phyloP scores from a whole-genome alignment of 2,329 filamentous ascomycete genomes.

The Metarhizium sp. region DNA sequence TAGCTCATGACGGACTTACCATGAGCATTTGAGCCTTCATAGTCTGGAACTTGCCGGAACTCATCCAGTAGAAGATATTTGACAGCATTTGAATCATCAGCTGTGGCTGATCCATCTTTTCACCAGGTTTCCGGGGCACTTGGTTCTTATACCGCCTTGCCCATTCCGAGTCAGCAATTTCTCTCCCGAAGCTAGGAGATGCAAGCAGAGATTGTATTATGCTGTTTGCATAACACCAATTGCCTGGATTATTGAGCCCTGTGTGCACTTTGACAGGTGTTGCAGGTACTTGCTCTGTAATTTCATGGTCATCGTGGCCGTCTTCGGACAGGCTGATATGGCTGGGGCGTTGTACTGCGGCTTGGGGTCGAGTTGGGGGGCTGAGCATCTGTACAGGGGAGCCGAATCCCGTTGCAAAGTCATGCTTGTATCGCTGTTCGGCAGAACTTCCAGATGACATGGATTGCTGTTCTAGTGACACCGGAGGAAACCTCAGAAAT shows the following conservation, averaged over 20 bases:
- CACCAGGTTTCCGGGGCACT: conserved; percentile 53
- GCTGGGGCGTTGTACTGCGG: conserved; percentile 58
- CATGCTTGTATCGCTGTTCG: conserved; percentile 17
- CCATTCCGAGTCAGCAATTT: conserved; percentile 52
- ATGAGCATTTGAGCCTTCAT: conserved; percentile 49
- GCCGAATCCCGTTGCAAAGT: conserved; percentile 24
- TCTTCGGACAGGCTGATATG: conserved; percentile 63
- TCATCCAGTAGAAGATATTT: conserved; percentile 49
- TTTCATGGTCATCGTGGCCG: conserved; percentile 24
- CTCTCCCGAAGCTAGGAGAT: conserved; percentile 57
- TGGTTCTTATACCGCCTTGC: conserved; percentile 48
- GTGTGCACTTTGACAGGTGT: conserved; percentile 26
- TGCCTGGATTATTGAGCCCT: conserved; percentile 70
- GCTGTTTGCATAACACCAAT: conserved; percentile 91
- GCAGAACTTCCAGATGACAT: conserved; percentile 37
- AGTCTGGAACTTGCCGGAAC: conserved; percentile 35
- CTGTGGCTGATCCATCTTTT: conserved; percentile 43
- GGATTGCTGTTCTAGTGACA: conserved; percentile 51
- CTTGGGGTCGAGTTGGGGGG: conserved; percentile 58
- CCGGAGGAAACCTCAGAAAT: conserved; percentile 73
- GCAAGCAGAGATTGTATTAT: conserved; percentile 74
- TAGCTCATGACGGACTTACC: conserved; percentile 29
- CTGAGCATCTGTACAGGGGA: conserved; percentile 39
- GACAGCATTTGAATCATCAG: conserved; percentile 51
- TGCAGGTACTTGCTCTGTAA: conserved; percentile 17